These are phyloP conservation scores for Podospora anserina DNA, from an alignment of 495 filamentous ascomycete genomes.

Conservation along the genomic window DNA sequence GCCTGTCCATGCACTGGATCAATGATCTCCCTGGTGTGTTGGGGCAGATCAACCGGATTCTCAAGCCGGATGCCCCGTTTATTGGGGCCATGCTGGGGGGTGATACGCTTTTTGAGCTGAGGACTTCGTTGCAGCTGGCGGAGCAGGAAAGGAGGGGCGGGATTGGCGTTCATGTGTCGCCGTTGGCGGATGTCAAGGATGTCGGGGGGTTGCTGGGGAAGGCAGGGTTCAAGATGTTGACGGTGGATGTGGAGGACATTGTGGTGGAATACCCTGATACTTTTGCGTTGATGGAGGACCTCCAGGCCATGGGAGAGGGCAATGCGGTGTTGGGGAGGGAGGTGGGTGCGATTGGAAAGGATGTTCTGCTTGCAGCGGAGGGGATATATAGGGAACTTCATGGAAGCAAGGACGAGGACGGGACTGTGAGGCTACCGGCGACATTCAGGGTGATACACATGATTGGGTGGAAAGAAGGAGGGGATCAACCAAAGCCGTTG, in stretches of 20 bases:
- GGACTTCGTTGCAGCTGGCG: conserved; percentile 88
- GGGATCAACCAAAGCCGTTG: conserved; percentile 73
- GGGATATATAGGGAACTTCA: conserved; percentile 86
- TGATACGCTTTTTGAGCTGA: conserved; percentile 89
- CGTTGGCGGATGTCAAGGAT: conserved; percentile 88
- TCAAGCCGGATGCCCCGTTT: conserved; percentile 90
- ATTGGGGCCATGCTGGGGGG: conserved; percentile 95
- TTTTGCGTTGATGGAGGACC: conserved; percentile 86
- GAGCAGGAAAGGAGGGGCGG: conserved; percentile 86
- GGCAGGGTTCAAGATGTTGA: conserved; percentile 92
- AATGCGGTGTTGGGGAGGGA: conserved; percentile 82
- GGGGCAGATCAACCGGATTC: conserved; percentile 70
- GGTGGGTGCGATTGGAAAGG: conserved; percentile 67
- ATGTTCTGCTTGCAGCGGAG: conserved; percentile 85
- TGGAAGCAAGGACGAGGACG: conserved; percentile 61
- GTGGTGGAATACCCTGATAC: conserved; percentile 91
- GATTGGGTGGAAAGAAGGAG: conserved; percentile 96
- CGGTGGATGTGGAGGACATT: conserved; percentile 96
- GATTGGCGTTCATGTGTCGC: conserved; percentile 80
- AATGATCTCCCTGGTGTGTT: conserved; percentile 89
- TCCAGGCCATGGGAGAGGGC: conserved; percentile 91
- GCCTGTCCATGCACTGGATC: conserved; percentile 91
- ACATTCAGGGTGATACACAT: conserved; percentile 94
- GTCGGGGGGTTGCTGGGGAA: conserved; percentile 80
- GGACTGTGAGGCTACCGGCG: conserved; percentile 62